Percentiles rank a stretch among this genome's conserved stretches.
Conservation (phyloP, 768 basidiomycete species). For the Phaeotremella skinneri region DNA sequence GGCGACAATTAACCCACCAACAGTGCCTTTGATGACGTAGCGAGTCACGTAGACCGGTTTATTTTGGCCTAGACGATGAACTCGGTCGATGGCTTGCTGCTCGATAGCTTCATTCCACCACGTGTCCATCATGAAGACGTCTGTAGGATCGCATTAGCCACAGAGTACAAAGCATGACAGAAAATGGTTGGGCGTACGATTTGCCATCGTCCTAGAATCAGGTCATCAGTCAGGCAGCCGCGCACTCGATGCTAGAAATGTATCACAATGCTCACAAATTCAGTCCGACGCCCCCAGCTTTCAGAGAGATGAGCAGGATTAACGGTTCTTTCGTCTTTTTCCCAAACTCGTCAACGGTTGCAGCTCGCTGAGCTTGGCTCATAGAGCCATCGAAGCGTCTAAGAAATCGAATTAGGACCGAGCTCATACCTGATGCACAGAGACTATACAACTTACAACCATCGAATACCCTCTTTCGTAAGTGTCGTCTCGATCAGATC, state of each 20-base stretch:
- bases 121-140: constrained; percentile 51
- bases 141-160: constrained; percentile 9
- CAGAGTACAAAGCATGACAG: constrained; percentile 2
- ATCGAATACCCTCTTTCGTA: constrained; percentile 42
- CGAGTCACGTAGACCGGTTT: constrained; percentile 50
- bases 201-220: constrained; percentile 43
- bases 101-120: constrained; percentile 52
- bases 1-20: constrained; percentile 19
- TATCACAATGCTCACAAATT: constrained; percentile 59
- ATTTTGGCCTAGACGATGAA: constrained; percentile 49
- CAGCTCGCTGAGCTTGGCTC: constrained; percentile 75
- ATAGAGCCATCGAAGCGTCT: constrained; percentile 86
- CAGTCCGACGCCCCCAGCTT: constrained; percentile 85
- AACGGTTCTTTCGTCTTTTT: constrained; percentile 67
- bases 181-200: constrained; percentile 24
- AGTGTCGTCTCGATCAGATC: constrained; percentile 48
- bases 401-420: neutral
- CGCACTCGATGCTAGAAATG: too few species aligned
- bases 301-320: constrained; percentile 55
- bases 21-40: constrained; percentile 50
- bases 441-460: constrained; percentile 34
- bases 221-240: neutral
- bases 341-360: constrained; percentile 75
- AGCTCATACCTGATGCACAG: neutral
- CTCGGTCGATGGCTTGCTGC: constrained; percentile 51